A percentile compares a stretch with the other conserved stretches of the same genome.
Conservation (phyloP, 2,329 filamentous ascomycete species). For the Claviceps sp. region DNA sequence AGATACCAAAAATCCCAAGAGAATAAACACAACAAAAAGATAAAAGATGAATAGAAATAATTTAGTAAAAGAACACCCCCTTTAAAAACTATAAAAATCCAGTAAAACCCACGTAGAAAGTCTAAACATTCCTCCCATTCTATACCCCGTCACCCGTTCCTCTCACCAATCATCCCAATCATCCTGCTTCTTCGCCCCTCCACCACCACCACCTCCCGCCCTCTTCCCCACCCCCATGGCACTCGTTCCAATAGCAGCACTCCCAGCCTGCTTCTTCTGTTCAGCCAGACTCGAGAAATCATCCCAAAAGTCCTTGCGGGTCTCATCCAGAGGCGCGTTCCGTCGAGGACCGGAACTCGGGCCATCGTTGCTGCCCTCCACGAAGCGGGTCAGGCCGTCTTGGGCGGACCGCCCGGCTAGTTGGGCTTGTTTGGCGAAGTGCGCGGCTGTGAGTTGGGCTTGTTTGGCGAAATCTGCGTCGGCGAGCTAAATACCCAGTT, state of each 20-base stretch:
- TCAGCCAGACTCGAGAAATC: slow-evolving; percentile 64
- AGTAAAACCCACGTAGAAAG: too few relatives aligned
- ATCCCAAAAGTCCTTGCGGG: slow-evolving; percentile 82
- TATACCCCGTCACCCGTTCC: too few relatives aligned
- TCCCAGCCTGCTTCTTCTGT: slow-evolving; percentile 28
- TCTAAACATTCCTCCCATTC: too few relatives aligned
- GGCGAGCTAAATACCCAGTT: slow-evolving; percentile 43
- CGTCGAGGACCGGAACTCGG: slow-evolving; percentile 11
- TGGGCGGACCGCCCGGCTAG: slow-evolving; percentile 61
- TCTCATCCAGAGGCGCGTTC: slow-evolving; percentile 39
- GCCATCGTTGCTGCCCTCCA: slow-evolving; percentile 51
- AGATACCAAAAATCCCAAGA: too few relatives aligned
- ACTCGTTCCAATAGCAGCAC: slow-evolving; percentile 43
- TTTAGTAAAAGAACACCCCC: background rate
- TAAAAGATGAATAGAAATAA: background rate
- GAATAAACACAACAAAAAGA: background rate
- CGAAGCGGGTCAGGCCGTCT: slow-evolving; percentile 72
- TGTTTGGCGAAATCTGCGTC: slow-evolving; percentile 66
- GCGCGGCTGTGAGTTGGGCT: slow-evolving; percentile 48
- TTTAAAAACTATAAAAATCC: too few relatives aligned
- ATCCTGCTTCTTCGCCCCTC: slow-evolving; percentile 30
- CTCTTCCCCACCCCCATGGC: slow-evolving; percentile 43
- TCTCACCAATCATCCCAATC: slow-evolving; percentile 53
- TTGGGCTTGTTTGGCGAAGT: slow-evolving; percentile 52
- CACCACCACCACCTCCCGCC: slow-evolving; percentile 16